Evolutionary conservation across 129 eudicot genomes (phyloP), one percentile per base, ranked within the genome.

Genomic region (Sambucus nigra): DNA sequence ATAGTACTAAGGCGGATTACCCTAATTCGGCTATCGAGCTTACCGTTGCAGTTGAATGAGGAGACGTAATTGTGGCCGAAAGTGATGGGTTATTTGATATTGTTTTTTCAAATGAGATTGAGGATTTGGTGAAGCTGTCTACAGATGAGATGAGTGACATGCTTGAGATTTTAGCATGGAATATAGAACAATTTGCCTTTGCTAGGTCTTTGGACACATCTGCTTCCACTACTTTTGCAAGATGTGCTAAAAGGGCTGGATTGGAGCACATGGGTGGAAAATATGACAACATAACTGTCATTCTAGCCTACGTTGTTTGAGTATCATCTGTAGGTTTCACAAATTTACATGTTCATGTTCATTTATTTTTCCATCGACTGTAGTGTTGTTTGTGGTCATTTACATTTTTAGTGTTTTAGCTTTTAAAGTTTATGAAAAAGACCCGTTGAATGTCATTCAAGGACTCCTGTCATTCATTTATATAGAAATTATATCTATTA

Each of bases 71-170:
- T 17, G 64, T 41, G 20, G 51, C 25, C 1, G 64, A 53, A 16
- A 59, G 50, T 4, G 64, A 59, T 42, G 64, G 64, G 13, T 42
- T 59, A 23, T 42, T 59, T 59, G 64, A 59, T n/a, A 59, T 41
- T 16, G 39, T 59, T 13, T 12, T 22, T 25, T 28, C 5, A 3
- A 18, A 22, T 1, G 64, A 41, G 28, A 61, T 61, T 31, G 67
- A 48, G 19, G 31, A 15, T 7, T 7, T 49, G 24, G 29, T 61
- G 18, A 14, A 15, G 8, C 8, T 23, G 13, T 9, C 5, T n/a
- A 7, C 31, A 6, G 9, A 20, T 44, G 29, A 14, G 28, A 47
- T 12, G 47, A 40, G 24, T 21, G 13, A 4, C 0, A 0, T 5
- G 1, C 11, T 47, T 15, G 2, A 32, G 19, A 14, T 6, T 10